Percentiles rank a stretch among this genome's conserved stretches.
phyloP scores from a whole-genome alignment of 352 stramenopile species.

The Phytophthora vignae region DNA sequence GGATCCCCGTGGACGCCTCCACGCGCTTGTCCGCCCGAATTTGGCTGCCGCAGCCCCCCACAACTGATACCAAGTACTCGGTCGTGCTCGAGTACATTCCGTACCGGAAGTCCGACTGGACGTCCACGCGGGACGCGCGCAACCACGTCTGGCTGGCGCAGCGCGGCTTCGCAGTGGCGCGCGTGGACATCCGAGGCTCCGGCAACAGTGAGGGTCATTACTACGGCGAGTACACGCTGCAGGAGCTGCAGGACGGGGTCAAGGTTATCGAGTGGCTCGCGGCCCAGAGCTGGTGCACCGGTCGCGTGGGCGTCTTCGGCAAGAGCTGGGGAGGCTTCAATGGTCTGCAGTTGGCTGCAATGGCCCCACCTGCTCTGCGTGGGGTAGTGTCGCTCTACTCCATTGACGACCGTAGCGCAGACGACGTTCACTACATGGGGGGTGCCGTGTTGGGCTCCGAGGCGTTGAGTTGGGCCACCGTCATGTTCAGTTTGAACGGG shows the following conservation, averaged over 20 bases:
- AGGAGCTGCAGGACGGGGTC: conserved; percentile 58
- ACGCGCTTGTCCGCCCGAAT: conserved; percentile 46
- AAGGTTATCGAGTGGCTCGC: conserved; percentile 58
- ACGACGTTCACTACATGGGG: conserved; percentile 63
- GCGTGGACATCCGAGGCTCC: conserved; percentile 58
- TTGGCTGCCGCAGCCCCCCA: conserved; percentile 40
- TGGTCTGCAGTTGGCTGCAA: conserved; percentile 53
- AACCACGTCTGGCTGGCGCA: conserved; percentile 63
- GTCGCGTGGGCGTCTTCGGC: conserved; percentile 52
- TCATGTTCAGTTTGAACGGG: conserved; percentile 60
- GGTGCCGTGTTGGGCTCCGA: conserved; percentile 54
- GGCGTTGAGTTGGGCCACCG: conserved; percentile 57
- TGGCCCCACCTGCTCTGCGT: conserved; percentile 45
- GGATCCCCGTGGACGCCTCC: conserved; percentile 38
- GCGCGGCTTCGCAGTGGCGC: conserved; percentile 51
- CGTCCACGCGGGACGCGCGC: conserved; percentile 43
- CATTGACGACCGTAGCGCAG: conserved; percentile 61
- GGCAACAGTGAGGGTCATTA: conserved; percentile 58
- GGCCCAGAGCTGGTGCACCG: conserved; percentile 50
- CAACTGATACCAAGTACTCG: conserved; percentile 26
- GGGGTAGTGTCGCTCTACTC: conserved; percentile 63
- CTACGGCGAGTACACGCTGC: conserved; percentile 50
- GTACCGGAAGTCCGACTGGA: conserved; percentile 64
- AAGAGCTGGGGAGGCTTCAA: conserved; percentile 71
- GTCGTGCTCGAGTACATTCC: conserved; percentile 66